These are phyloP conservation scores for Suillus placidus DNA, from an alignment of 768 basidiomycete genomes.

Conservation along the genomic window DNA sequence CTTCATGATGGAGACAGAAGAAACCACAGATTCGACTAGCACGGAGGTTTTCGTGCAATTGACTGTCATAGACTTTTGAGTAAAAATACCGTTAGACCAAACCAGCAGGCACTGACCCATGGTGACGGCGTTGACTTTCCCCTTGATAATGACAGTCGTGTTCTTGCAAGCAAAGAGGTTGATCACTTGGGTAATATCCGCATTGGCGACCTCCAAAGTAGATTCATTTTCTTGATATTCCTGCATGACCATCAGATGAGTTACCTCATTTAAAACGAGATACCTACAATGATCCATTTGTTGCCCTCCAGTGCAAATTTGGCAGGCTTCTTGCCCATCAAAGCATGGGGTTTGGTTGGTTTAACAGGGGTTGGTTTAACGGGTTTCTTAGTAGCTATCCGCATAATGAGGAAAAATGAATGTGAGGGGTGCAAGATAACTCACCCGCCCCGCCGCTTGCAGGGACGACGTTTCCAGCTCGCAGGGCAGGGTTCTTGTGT, in stretches of 20 bases:
- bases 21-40: conserved; percentile 91
- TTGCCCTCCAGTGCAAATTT: conserved; percentile 89
- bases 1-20: conserved; percentile 83
- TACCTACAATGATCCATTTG: conserved; percentile 88
- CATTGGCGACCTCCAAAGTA: conserved; percentile 71
- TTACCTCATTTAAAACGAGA: background rate
- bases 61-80: conserved; percentile 46
- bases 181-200: conserved; percentile 78
- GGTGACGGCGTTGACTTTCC: conserved; percentile 94
- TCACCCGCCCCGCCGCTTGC: conserved; percentile 35
- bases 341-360: conserved; percentile 81
- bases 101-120: conserved; percentile 55
- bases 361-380: conserved; percentile 75
- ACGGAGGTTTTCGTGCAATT: conserved; percentile 88
- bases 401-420: background rate
- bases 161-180: conserved; percentile 93
- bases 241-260: conserved; percentile 41
- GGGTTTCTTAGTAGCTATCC: conserved; percentile 60
- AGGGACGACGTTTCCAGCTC: conserved; percentile 57
- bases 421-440: conserved; percentile 29
- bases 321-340: conserved; percentile 88
- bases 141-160: conserved; percentile 78
- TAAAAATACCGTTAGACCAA: conserved; percentile 7
- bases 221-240: conserved; percentile 90
- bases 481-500: conserved; percentile 93